A percentile compares a stretch with the other conserved stretches of the same genome.
These are phyloP conservation scores for Sutorius eximius DNA, from an alignment of 1,284 basidiomycete genomes.

Conservation along the genomic window DNA sequence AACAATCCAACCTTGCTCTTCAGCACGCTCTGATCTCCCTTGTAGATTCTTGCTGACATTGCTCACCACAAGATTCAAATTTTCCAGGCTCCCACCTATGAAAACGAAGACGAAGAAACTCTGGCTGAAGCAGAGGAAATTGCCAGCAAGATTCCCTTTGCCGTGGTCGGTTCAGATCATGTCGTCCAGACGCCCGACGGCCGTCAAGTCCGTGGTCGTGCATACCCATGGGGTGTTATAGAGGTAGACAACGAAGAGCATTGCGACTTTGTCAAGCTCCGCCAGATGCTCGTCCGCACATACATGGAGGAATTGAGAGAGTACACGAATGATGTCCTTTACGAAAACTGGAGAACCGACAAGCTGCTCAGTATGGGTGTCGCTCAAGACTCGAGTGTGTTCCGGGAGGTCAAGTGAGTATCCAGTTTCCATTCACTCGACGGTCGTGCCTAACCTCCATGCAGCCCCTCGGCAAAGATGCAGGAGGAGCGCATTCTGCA, in stretches of 20 bases:
- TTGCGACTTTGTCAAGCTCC: constrained; percentile 97
- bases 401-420: constrained; percentile 97
- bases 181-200: constrained; percentile 82
- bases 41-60: constrained; percentile 88
- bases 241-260: constrained; percentile 98
- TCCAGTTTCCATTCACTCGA: constrained; percentile 14
- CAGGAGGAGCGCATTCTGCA: constrained; percentile 93
- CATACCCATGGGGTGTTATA: constrained; percentile 96
- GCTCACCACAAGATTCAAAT: constrained; percentile 92
- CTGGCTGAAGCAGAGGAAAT: constrained; percentile 95
- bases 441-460: constrained; percentile 13
- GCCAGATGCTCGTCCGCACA: constrained; percentile 96
- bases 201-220: constrained; percentile 85
- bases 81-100: constrained; percentile 93
- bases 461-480: constrained; percentile 88
- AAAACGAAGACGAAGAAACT: constrained; percentile 97
- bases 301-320: constrained; percentile 98
- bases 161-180: constrained; percentile 90
- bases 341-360: constrained; percentile 96
- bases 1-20: background rate
- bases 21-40: background rate
- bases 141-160: constrained; percentile 95
- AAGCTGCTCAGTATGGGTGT: constrained; percentile 96
- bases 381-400: constrained; percentile 92
- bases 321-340: constrained; percentile 89